Evolutionary conservation across 345 rosid species (phyloP).

Genomic region (Conringia planisiliqua): DNA sequence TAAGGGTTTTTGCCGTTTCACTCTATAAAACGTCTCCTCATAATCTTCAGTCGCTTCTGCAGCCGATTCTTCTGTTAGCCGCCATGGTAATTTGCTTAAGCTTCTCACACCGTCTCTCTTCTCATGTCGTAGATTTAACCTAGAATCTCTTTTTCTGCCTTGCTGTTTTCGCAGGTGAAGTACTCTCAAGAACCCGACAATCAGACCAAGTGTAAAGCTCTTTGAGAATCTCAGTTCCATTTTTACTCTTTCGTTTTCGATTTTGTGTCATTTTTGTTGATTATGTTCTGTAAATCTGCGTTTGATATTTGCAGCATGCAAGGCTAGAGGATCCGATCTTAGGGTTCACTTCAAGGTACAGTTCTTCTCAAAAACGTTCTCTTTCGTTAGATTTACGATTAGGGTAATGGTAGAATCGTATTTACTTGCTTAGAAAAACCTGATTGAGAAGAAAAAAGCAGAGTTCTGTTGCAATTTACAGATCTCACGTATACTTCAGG

Average conservation of each 20-base stretch:
- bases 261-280: background rate
- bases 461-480: slow-evolving; percentile 48
- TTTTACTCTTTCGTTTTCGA: background rate
- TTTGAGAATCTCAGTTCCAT: background rate
- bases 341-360: slow-evolving; percentile 93
- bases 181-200: slow-evolving; percentile 93
- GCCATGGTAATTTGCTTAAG: slow-evolving; percentile 28
- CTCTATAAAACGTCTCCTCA: background rate
- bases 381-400: background rate
- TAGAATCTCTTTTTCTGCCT: background rate
- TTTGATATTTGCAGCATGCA: slow-evolving; percentile 65
- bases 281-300: background rate
- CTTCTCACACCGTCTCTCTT: background rate
- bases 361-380: background rate
- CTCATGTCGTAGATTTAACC: background rate
- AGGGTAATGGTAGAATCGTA: background rate
- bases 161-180: slow-evolving; percentile 61
- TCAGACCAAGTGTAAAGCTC: slow-evolving; percentile 68
- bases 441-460: slow-evolving; percentile 64
- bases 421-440: slow-evolving; percentile 10
- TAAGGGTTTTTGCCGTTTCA: slow-evolving; percentile 20
- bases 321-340: slow-evolving; percentile 92
- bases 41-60: background rate
- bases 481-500: slow-evolving; percentile 58
- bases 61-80: slow-evolving; percentile 18